phyloP scores from a whole-genome alignment of 106 monocot species.

The Vanilla planifolia region DNA sequence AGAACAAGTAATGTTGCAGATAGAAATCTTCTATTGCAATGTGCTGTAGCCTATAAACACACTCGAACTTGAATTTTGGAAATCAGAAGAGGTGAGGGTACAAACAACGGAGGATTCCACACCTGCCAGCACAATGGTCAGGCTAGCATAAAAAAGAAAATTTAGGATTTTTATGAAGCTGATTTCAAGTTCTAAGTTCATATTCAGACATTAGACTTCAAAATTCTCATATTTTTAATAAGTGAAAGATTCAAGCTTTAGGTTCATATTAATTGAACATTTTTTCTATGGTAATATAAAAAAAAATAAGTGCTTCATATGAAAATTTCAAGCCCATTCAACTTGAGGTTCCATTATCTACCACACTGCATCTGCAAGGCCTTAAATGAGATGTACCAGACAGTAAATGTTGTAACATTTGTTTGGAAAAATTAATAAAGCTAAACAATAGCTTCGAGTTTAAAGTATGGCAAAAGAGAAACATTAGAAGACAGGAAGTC shows the following conservation, averaged over 20 bases:
- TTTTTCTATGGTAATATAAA: background rate
- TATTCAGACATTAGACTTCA: background rate
- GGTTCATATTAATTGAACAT: background rate
- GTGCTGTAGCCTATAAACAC: too few species aligned
- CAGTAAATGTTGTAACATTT: background rate
- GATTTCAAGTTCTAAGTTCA: background rate
- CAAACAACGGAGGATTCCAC: too few species aligned
- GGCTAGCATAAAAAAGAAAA: background rate
- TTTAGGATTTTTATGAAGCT: background rate
- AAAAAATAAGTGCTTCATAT: too few species aligned
- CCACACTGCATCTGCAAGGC: background rate
- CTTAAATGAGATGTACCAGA: background rate
- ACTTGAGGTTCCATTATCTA: background rate
- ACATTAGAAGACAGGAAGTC: conserved; percentile 3
- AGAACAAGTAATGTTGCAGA: background rate
- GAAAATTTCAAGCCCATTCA: too few species aligned
- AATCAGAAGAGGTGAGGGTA: too few species aligned
- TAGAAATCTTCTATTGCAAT: background rate
- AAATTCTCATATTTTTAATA: background rate
- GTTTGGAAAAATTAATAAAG: background rate
- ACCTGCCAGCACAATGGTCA: too few species aligned
- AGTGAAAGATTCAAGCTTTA: background rate
- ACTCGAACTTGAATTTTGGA: too few species aligned
- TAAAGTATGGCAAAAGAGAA: background rate
- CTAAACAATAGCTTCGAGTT: background rate